Conservation (phyloP, 768 basidiomycete species). For the Podaxis mareebaensis region DNA sequence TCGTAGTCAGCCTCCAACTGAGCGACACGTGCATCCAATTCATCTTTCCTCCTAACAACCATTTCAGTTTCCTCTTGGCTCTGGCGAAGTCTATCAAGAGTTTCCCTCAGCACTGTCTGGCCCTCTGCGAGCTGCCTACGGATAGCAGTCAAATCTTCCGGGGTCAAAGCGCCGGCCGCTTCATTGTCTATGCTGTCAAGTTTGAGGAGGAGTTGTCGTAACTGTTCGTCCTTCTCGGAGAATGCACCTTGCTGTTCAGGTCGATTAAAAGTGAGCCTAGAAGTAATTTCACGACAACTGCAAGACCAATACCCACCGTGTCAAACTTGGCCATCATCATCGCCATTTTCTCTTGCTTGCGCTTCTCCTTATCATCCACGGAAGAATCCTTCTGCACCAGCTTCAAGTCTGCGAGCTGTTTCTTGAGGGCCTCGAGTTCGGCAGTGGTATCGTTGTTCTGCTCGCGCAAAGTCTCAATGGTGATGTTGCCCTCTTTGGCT, state of each 20-base stretch:
- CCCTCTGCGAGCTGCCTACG: constrained; percentile 88
- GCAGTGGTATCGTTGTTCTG: constrained; percentile 84
- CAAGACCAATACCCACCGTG: constrained; percentile 54
- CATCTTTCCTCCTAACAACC: constrained; percentile 77
- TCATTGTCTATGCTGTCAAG: constrained; percentile 73
- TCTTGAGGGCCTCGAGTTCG: constrained; percentile 89
- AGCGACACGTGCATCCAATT: constrained; percentile 80
- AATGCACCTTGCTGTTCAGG: constrained; percentile 77
- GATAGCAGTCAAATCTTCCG: constrained; percentile 80
- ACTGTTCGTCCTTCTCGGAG: constrained; percentile 93
- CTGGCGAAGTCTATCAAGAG: constrained; percentile 85
- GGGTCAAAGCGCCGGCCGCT: constrained; percentile 59
- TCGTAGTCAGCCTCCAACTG: constrained; percentile 93
- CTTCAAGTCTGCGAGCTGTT: constrained; percentile 77
- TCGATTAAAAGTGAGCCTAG: constrained; percentile 3
- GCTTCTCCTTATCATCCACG: constrained; percentile 96
- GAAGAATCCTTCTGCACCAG: constrained; percentile 79
- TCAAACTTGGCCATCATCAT: constrained; percentile 99
- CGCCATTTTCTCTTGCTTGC: constrained; percentile 99
- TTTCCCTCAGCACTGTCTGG: constrained; percentile 82
- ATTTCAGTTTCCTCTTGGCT: constrained; percentile 93
- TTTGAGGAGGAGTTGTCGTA: constrained; percentile 81
- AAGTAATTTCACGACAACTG: constrained; percentile 2
- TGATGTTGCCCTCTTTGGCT: constrained; percentile 91
- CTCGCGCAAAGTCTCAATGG: constrained; percentile 93